Evolutionary conservation across 495 filamentous ascomycete genomes (phyloP).

Genomic region (Penicillium cinerascens): DNA sequence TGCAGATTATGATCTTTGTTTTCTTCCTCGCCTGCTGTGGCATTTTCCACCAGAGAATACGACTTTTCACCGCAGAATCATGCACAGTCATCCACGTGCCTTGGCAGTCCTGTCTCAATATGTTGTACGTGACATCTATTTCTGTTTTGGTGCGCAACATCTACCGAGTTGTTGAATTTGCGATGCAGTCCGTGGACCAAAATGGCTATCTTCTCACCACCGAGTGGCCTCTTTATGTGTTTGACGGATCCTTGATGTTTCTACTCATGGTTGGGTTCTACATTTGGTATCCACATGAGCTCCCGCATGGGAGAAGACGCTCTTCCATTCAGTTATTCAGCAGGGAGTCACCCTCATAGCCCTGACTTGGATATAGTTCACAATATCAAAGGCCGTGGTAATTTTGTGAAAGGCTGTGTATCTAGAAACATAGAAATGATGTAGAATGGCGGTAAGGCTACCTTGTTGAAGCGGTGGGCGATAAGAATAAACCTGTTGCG

Average conservation of each 20-base stretch:
- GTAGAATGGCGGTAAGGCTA: not conserved
- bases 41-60: slow-evolving; percentile 40
- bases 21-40: slow-evolving; percentile 25
- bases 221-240: slow-evolving; percentile 57
- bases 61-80: too few relatives aligned
- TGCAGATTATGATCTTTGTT: slow-evolving; percentile 9
- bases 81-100: slow-evolving; percentile 5
- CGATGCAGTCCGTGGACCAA: slow-evolving; percentile 35
- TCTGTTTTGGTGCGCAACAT: slow-evolving; percentile 56
- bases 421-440: too few relatives aligned
- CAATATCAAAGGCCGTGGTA: too few relatives aligned
- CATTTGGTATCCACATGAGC: slow-evolving; percentile 4
- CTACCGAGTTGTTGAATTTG: slow-evolving; percentile 60
- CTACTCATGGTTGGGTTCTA: slow-evolving; percentile 46
- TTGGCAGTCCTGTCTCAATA: slow-evolving; percentile 14
- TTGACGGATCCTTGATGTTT: slow-evolving; percentile 55
- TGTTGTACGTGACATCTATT: slow-evolving; percentile 8
- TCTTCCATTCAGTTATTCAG: too few relatives aligned
- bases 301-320: too few relatives aligned
- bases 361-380: too few relatives aligned
- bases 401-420: too few relatives aligned
- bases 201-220: slow-evolving; percentile 44
- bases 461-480: not conserved
- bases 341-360: too few relatives aligned
- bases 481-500: not conserved